Evolutionary conservation across 2,329 filamentous ascomycete genomes (phyloP), one percentile per base, ranked within the genome.

Genomic region (Pseudogymnoascus sp.): DNA sequence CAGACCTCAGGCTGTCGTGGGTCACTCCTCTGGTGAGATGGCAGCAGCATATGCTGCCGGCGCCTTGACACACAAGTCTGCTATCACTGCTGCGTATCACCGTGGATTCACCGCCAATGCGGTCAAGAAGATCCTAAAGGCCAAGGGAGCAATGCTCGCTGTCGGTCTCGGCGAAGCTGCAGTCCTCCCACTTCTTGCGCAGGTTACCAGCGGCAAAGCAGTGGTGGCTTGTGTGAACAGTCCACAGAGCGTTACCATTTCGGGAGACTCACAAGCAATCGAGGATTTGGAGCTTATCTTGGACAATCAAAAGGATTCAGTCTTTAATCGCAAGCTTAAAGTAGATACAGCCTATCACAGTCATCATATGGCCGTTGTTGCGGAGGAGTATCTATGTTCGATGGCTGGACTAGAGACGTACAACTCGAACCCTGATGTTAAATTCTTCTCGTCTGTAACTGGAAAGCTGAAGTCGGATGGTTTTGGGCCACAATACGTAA

Each of bases 121-220:
- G 23, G 62, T 21, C 42, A 60, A 44, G 9, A 40, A 63, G 42
- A 60, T 53, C 17, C 50, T n/a, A 17, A 42, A 65, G 19, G 73
- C n/a, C 0, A 71, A 72, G 11, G 83, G 83, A 0, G 73, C 77
- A 11, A 86, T 85, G 83, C 76, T 84, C 68, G 83, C 83, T 1
- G 80, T 83, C 1, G 83, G 68, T 38, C 42, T 23, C 19, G 61
- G 19, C 68, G 71, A 21, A 68, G 67, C 26, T 59, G 72, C 4
- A 69, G 23, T 60, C 0, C n/a, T 53, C 59, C 63, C 67, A 7
- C 63, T 46, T 33, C 46, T 56, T 56, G 46, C 46, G 29, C 46
- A 56, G 46, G 46, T 56, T 56, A 56, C 46, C 13, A 29, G 23
- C 29, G 66, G 64, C 29, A 46, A 65, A n/a, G 66, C 67, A 66